Evolutionary conservation across 768 basidiomycete genomes (phyloP), one percentile per base, ranked within the genome.

Genomic region (Russula foetens): DNA sequence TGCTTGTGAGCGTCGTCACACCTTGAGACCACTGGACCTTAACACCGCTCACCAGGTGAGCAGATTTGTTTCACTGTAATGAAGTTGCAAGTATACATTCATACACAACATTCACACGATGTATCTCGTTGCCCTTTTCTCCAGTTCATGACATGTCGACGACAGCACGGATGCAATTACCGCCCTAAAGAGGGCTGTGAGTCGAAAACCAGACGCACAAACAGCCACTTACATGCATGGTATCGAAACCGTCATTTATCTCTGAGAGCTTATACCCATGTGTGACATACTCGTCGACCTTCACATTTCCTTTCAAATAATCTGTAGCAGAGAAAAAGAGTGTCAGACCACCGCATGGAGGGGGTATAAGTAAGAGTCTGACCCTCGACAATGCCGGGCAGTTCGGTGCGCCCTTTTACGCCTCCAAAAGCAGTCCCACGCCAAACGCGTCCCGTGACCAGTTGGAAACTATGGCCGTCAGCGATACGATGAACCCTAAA

Each of bases 231-330:
- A 94, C 92, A 76, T 98, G 93, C 95, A 99, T 98, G 70, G 96
- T 91, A 59, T 88, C 78, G 79, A 99, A 98, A 23, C 92, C 92
- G 51, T 84, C 78, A 73, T 91, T 91, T 70, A 94, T 89, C 7
- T 90, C 85, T 26, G 75, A 78, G 38, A 95, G 76, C 44, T 75
- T 81, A 67, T 86, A 82, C 67, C 83, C 77, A 75, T 98, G 96
- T 49, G 96, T 96, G 61, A 98, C 87, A 72, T 96, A 99, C 72
- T 98, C 92, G 70, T 99, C 95, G 54, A 99, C 85, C 75, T 88
- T 92, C 69, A 96, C 77, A 66, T 80, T 85, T 58, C 90, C 90
- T 19, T 77, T 71, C 61, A 94, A 80, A 73, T 95, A 96, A 66
- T 93, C 92, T 88, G 68, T 19, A 67, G 53, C 47, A 60, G 65